Base-by-base conservation (phyloP, 768 basidiomycete species). In the Crepidotus variabilis region DNA sequence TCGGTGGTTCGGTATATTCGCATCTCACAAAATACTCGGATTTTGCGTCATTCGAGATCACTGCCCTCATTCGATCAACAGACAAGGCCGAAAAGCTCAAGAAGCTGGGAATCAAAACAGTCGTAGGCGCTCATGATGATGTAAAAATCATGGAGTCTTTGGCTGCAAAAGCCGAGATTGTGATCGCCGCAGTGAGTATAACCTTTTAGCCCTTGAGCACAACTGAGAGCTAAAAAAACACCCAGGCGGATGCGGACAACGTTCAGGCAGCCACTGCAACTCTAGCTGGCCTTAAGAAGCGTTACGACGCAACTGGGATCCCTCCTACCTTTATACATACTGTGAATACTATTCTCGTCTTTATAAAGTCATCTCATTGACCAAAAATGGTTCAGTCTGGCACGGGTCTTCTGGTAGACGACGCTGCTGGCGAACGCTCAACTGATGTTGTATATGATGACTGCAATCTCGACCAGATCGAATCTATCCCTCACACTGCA, bases 261-360 rank as follows among this genome's bases (percentile, higher is more conserved):
- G 53, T 78, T 0, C 63, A 65, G 0, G 78, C 79, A 0, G 73
- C 72, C 0, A 60, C 74, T 34, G 79, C 81, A 1, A 77, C 80
- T 8, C 65, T 88, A 55, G 71, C 66, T 11, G 86, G 87, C 0
- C 57, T 83, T 63, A 82, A 79, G 69, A 78, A 72, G 60, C 68
- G 74, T 20, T 67, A 76, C 50, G 69, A 74, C 33, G 63, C 60
- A 20, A 78, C 77, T 0, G 78, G 80, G 2, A 70, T 64, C 1
- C 63, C 67, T 1, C 76, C 84, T 4, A 73, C 75, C 56, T 72
- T 83, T 11, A 43, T 43, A 14, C 39, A 43, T 11, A 43, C 39
- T 14, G 39, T 43, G 14, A 43, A 28, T 28, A 28, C 28, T 28
- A 28, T 28, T 28, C 8, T 28, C 8, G 28, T 28, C 28, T 8